These are phyloP conservation scores for Austroboletus festivus DNA, from an alignment of 768 basidiomycete species.

Conservation along the genomic window DNA sequence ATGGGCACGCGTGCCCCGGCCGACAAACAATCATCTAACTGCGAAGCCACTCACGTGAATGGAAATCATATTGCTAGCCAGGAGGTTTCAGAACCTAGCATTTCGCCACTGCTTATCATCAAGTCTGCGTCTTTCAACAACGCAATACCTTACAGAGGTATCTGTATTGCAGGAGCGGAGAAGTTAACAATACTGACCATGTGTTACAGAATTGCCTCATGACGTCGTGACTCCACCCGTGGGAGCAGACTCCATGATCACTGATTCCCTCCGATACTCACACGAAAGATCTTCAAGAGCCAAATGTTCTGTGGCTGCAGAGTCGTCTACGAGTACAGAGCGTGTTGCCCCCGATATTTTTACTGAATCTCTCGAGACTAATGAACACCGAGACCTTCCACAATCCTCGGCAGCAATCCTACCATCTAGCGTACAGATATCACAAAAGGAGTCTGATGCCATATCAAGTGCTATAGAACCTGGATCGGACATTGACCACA, in stretches of 20 bases:
- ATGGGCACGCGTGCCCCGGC: constrained; percentile 9
- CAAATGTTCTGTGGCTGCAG: constrained; percentile 3
- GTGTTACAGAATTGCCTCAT: constrained; percentile 12
- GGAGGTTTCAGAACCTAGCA: constrained; percentile 12
- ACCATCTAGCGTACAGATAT: constrained; percentile 10
- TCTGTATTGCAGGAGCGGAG: background rate
- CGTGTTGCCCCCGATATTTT: constrained; percentile 9
- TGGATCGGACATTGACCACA: constrained; percentile 7
- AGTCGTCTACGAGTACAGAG: constrained; percentile 6
- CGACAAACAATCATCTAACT: constrained; percentile 18
- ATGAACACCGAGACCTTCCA: constrained; percentile 6
- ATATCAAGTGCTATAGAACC: constrained; percentile 9
- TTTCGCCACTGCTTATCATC: constrained; percentile 8
- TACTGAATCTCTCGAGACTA: constrained; percentile 4
- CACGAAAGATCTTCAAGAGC: constrained; percentile 7
- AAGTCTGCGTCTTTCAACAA: constrained; percentile 8
- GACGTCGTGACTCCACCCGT: constrained; percentile 12
- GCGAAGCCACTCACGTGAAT: constrained; percentile 23
- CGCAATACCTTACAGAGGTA: constrained; percentile 16
- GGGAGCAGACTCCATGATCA: constrained; percentile 7
- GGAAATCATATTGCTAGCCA: constrained; percentile 13
- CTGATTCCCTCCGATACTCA: constrained; percentile 3
- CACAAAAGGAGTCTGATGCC: constrained; percentile 15
- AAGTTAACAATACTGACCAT: constrained; percentile 9
- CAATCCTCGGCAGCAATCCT: constrained; percentile 13